phyloP scores from a whole-genome alignment of 331 rosid species.

The Dryas integrifolia region DNA sequence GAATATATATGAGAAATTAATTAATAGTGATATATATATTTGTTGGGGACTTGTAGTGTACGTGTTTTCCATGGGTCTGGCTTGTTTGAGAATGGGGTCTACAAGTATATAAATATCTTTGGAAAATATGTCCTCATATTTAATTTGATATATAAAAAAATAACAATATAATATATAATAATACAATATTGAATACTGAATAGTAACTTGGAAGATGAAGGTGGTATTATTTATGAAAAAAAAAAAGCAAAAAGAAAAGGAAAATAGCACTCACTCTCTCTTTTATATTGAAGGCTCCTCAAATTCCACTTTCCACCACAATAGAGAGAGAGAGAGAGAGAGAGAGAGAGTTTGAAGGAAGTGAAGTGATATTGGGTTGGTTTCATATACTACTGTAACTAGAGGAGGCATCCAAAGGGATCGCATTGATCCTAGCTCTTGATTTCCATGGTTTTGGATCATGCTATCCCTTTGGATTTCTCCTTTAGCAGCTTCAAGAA shows the following conservation, averaged over 20 bases:
- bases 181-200: background rate
- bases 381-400: slow-evolving; percentile 43
- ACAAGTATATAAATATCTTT: slow-evolving; percentile 37
- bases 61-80: slow-evolving; percentile 45
- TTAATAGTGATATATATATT: slow-evolving; percentile 28
- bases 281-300: slow-evolving; percentile 45
- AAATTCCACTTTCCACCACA: slow-evolving; percentile 34
- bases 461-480: slow-evolving; percentile 85
- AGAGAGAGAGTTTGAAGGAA: slow-evolving; percentile 16
- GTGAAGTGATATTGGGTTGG: background rate
- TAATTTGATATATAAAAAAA: slow-evolving; percentile 33
- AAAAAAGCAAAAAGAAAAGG: background rate
- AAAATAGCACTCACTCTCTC: slow-evolving; percentile 34
- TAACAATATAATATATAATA: background rate
- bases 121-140: slow-evolving; percentile 24
- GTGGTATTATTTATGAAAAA: background rate
- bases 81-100: slow-evolving; percentile 60
- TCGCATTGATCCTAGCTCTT: slow-evolving; percentile 81
- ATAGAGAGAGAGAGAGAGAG: slow-evolving; percentile 23
- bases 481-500: slow-evolving; percentile 55
- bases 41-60: slow-evolving; percentile 25
- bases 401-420: slow-evolving; percentile 96
- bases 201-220: slow-evolving; percentile 6
- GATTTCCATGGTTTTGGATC: slow-evolving; percentile 50
- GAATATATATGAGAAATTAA: slow-evolving; percentile 7